Percentiles rank a stretch among this genome's conserved stretches.
Conservation (phyloP, 2,329 filamentous ascomycete species). For the Aurifilum marmelostoma region DNA sequence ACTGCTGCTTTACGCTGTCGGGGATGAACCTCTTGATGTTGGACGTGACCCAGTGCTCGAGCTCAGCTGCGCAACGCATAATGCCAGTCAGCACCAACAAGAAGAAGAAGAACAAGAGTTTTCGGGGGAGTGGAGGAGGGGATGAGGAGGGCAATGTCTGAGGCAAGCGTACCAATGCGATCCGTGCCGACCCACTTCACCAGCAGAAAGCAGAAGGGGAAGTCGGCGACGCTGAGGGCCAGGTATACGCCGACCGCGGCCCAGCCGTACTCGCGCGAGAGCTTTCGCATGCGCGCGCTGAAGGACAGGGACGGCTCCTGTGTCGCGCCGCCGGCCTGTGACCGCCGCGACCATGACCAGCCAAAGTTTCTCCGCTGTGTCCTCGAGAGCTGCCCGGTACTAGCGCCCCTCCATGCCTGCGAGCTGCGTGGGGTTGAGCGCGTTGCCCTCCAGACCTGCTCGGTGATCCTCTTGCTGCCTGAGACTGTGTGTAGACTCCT, state of each 20-base stretch:
- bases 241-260: conserved; percentile 90
- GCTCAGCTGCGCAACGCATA: conserved; percentile 46
- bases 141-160: not conserved
- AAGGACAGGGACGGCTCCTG: conserved; percentile 49
- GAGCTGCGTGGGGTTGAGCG: not conserved
- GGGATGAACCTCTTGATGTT: conserved; percentile 63
- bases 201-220: conserved; percentile 91
- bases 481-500: not conserved
- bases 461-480: not conserved
- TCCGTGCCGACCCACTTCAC: conserved; percentile 85
- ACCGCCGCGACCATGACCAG: conserved; percentile 25
- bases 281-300: conserved; percentile 74
- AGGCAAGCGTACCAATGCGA: conserved; percentile 66
- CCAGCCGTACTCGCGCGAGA: conserved; percentile 94
- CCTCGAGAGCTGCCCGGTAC: not conserved
- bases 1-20: conserved; percentile 58
- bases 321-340: not conserved
- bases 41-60: conserved; percentile 70
- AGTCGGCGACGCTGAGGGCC: conserved; percentile 80
- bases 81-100: not conserved
- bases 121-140: no score
- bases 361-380: conserved; percentile 22
- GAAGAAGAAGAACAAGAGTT: not conserved
- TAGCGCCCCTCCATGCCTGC: conserved; percentile 1
- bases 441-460: not conserved